Evolutionary conservation across 345 rosid species (phyloP).

Genomic region (Euphorbia tirucalli): DNA sequence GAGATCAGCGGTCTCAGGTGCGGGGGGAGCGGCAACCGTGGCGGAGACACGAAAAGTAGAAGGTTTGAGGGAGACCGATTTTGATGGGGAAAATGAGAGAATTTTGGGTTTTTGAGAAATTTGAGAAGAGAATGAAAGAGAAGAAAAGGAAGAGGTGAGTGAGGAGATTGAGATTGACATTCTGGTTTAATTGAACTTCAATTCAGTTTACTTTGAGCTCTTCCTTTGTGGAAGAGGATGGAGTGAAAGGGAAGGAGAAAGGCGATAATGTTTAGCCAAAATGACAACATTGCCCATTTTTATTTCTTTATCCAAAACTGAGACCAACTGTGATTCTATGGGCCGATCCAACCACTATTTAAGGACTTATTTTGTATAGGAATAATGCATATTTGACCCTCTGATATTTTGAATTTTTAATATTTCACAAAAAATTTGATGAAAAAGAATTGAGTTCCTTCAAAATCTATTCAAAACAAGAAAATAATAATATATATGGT

Average conservation of each 20-base stretch:
- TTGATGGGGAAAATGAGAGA: conserved; percentile 37
- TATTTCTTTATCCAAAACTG: not conserved
- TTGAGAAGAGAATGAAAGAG: conserved; percentile 78
- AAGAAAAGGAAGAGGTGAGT: conserved; percentile 60
- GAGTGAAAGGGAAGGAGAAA: not conserved
- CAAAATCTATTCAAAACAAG: no score
- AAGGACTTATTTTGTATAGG: no score
- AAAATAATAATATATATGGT: no score
- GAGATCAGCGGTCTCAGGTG: conserved; percentile 46
- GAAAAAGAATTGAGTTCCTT: no score
- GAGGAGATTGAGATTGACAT: conserved; percentile 63
- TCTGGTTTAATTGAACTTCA: not conserved
- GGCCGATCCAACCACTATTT: no score
- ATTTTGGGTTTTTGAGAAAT: conserved; percentile 48
- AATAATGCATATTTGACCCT: no score
- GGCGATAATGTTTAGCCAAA: not conserved
- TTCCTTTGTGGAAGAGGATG: not conserved
- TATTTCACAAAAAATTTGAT: no score
- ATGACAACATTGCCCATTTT: not conserved
- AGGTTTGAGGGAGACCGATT: conserved; percentile 28
- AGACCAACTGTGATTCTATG: no score
- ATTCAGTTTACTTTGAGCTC: not conserved
- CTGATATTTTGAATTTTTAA: no score
- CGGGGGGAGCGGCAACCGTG: conserved; percentile 46
- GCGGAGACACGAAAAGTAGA: conserved; percentile 48